Base-by-base conservation (phyloP, 140 eudicot species). In the Stevia rebaudiana region DNA sequence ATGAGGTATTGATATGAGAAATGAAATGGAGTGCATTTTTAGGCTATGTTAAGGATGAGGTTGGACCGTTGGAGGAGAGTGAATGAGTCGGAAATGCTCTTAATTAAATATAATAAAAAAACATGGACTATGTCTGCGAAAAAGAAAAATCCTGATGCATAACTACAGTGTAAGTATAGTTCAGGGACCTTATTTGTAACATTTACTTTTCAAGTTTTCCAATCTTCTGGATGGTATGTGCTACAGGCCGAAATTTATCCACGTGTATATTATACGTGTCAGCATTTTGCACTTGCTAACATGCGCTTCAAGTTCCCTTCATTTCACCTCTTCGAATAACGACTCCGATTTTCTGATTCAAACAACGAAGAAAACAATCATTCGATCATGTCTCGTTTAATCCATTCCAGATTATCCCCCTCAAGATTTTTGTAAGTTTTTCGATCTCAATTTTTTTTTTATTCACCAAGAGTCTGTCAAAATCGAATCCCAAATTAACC, bases 311-410 rank as follows among this genome's bases (percentile, higher is more conserved):
- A 59, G 48, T 49, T 40, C 31, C 70, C 58, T 61, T 75, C 75
- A 11, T 75, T 68, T 40, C 46, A 18, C 52, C 57, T 24, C 67
- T 52, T 41, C 24, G 23, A 56, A 65, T 63, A 56, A 55, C 18
- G 15, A 47, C 53, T 21, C 50, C 17, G 39, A 33, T 33, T 44
- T 43, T 28, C 53, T 18, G 54, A 61, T 73, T 56, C 67, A 68
- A 49, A 3, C 52, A 55, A 16, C 8, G 11, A 63, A 44, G 12
- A 1, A 53, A 55, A 11, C 66, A 66, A 25, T 57, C 31, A 25
- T 3, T 56, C 64, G 61, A 78, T 68, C 72, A 79, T 74, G 84
- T 79, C 84, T 35, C 84, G 80, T 41, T 64, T 79, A 46, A 74
- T 79, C n/a, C 65, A 79, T 23, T 79, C 83, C 53, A 74, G 77